Conservation (phyloP, 805 yeast species). For the Teunomyces cretensis region DNA sequence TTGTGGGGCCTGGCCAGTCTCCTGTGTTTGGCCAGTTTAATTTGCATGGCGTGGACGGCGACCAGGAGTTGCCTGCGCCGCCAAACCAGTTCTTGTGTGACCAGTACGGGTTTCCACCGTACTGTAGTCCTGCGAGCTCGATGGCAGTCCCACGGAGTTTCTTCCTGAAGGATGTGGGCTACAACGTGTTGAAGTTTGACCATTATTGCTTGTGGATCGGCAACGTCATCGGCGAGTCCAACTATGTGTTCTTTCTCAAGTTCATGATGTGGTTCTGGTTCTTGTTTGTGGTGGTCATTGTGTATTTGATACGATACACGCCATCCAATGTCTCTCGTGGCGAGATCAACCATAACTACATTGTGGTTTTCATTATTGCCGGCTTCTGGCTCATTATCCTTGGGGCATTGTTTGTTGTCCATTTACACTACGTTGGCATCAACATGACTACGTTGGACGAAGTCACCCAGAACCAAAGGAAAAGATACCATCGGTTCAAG, state of each 20-base stretch:
- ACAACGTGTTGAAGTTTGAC: slow-evolving; percentile 75
- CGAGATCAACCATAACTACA: slow-evolving; percentile 45
- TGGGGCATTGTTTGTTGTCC: slow-evolving; percentile 40
- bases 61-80: slow-evolving; percentile 29
- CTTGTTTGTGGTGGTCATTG: slow-evolving; percentile 31
- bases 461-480: slow-evolving; percentile 33
- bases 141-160: slow-evolving; percentile 68
- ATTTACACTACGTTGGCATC: slow-evolving; percentile 41
- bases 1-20: slow-evolving; percentile 59
- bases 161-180: slow-evolving; percentile 56
- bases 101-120: slow-evolving; percentile 68
- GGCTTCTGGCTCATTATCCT: slow-evolving; percentile 49
- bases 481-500: slow-evolving; percentile 28
- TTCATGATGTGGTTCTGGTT: slow-evolving; percentile 41
- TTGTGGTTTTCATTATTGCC: slow-evolving; percentile 45
- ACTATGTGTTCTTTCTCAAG: slow-evolving; percentile 60
- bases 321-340: slow-evolving; percentile 20
- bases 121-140: slow-evolving; percentile 68
- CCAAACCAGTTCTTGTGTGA: slow-evolving; percentile 71
- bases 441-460: slow-evolving; percentile 66
- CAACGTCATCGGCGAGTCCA: slow-evolving; percentile 63
- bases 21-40: slow-evolving; percentile 32
- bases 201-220: slow-evolving; percentile 86
- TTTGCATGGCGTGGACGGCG: slow-evolving; percentile 7
- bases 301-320: slow-evolving; percentile 25